Percentiles rank a stretch among this genome's conserved stretches.
phyloP scores from a whole-genome alignment of 441 rosid genomes.

The Populus hybrid region DNA sequence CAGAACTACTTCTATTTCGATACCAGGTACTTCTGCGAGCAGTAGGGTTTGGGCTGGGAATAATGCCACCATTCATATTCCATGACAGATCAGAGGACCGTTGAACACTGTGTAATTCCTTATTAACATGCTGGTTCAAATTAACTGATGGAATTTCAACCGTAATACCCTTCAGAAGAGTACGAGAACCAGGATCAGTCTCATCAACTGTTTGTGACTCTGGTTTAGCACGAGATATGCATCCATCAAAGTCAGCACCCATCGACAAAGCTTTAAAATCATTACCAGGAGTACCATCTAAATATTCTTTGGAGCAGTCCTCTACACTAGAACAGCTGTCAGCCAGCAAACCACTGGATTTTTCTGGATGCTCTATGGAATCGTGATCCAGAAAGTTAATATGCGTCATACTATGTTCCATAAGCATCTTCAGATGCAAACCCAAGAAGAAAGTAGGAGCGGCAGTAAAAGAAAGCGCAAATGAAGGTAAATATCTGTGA shows the following conservation, averaged over 20 bases:
- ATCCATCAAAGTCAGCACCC: constrained; percentile 24
- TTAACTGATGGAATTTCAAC: constrained; percentile 58
- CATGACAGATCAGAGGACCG: constrained; percentile 49
- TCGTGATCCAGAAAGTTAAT: constrained; percentile 38
- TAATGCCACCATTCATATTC: constrained; percentile 51
- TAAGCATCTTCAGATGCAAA: constrained; percentile 65
- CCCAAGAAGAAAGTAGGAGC: constrained; percentile 56
- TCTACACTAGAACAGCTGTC: constrained; percentile 31
- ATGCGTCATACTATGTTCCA: constrained; percentile 39
- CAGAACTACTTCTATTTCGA: constrained; percentile 54
- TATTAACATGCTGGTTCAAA: constrained; percentile 33
- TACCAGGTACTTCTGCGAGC: constrained; percentile 85
- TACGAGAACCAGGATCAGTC: constrained; percentile 28
- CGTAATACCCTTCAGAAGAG: constrained; percentile 38
- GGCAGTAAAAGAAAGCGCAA: constrained; percentile 51
- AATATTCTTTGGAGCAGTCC: constrained; percentile 25
- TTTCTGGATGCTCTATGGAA: constrained; percentile 34
- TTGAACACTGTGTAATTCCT: constrained; percentile 32
- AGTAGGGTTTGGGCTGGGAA: constrained; percentile 77
- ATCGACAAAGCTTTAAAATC: constrained; percentile 17
- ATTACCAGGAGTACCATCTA: constrained; percentile 28
- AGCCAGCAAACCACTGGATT: constrained; percentile 28
- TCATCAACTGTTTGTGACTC: constrained; percentile 23
- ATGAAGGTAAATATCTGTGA: constrained; percentile 33
- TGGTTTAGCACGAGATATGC: constrained; percentile 24